Evolutionary conservation across 192 early-diverging fungal genomes (phyloP).

Genomic region (Powellomyces hirtus): DNA sequence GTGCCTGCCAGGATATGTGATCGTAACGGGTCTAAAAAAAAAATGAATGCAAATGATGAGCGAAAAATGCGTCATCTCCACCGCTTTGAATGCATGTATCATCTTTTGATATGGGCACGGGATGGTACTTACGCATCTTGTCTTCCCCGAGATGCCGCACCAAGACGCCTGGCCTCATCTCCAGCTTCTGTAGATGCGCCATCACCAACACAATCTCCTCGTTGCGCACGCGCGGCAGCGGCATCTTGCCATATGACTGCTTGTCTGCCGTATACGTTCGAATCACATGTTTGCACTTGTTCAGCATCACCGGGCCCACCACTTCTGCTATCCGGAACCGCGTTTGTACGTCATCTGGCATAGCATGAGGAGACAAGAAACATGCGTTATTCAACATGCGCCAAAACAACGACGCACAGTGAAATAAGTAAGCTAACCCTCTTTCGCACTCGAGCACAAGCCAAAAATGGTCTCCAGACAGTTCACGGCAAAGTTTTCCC

Average conservation of each 20-base stretch:
- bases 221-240: conserved; percentile 67
- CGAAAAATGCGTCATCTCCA: background rate
- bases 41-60: background rate
- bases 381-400: no score
- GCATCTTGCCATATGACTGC: conserved; percentile 63
- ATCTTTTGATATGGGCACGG: background rate
- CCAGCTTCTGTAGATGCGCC: conserved; percentile 45
- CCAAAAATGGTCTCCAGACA: conserved; percentile 63
- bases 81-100: no score
- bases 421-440: background rate
- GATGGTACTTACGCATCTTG: conserved; percentile 38
- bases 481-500: conserved; percentile 67
- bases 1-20: conserved; percentile 55
- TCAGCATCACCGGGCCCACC: conserved; percentile 59
- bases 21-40: conserved; percentile 40
- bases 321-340: conserved; percentile 56
- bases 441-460: conserved; percentile 53
- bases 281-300: conserved; percentile 59
- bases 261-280: conserved; percentile 63
- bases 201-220: conserved; percentile 59
- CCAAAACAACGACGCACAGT: background rate
- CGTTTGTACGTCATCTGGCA: background rate
- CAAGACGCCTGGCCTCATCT: conserved; percentile 47
- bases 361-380: background rate
- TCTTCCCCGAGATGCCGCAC: conserved; percentile 30